Conservation (phyloP, 2,329 filamentous ascomycete genomes). For the Ascochyta lentis region DNA sequence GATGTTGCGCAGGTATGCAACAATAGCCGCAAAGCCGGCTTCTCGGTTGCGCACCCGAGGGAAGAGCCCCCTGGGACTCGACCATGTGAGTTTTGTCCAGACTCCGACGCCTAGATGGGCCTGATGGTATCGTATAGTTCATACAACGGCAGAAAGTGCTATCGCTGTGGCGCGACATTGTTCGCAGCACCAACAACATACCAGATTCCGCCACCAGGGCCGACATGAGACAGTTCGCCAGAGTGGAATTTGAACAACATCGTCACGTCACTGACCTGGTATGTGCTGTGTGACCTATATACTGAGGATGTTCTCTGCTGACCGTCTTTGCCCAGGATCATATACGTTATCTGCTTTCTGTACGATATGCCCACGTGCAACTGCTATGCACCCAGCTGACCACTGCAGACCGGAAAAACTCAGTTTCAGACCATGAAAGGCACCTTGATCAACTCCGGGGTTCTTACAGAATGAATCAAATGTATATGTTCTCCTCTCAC, state of each 20-base stretch:
- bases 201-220: slow-evolving; percentile 35
- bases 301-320: slow-evolving; percentile 1
- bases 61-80: slow-evolving; percentile 42
- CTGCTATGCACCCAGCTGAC: slow-evolving; percentile 9
- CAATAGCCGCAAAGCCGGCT: slow-evolving; percentile 36
- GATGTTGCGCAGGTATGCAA: slow-evolving; percentile 45
- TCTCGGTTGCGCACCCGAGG: slow-evolving; percentile 41
- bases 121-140: slow-evolving; percentile 46
- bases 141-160: slow-evolving; percentile 57
- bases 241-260: slow-evolving; percentile 58
- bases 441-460: slow-evolving; percentile 44
- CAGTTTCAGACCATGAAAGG: slow-evolving; percentile 58
- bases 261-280: slow-evolving; percentile 56
- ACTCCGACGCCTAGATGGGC: background rate
- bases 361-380: slow-evolving; percentile 26
- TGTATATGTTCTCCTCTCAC: slow-evolving; percentile 9
- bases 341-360: slow-evolving; percentile 58
- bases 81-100: slow-evolving; percentile 32
- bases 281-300: slow-evolving; percentile 18
- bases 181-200: slow-evolving; percentile 50
- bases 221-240: slow-evolving; percentile 58
- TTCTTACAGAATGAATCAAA: slow-evolving; percentile 30
- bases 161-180: slow-evolving; percentile 56
- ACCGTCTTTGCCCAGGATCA: slow-evolving; percentile 43
- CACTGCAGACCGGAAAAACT: slow-evolving; percentile 54